phyloP scores from a whole-genome alignment of 495 filamentous ascomycete species.

The Penicilliopsis zonata region DNA sequence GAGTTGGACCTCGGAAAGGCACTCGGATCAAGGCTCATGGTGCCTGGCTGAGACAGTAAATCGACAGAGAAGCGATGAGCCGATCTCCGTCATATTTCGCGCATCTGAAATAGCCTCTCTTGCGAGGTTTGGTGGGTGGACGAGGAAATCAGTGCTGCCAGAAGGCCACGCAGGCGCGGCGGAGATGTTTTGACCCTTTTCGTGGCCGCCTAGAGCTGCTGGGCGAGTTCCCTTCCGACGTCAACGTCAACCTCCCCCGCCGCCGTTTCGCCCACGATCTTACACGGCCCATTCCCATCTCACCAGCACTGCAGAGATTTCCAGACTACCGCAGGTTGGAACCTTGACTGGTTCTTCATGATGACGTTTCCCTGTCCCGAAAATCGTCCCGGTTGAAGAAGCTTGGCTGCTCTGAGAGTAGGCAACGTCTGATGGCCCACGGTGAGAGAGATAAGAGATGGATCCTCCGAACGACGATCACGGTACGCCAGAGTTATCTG shows the following conservation, averaged over 20 bases:
- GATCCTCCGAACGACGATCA: no score
- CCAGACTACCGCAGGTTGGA: no score
- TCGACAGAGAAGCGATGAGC: constrained; percentile 9
- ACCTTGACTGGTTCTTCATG: no score
- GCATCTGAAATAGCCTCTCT: constrained; percentile 10
- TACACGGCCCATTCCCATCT: no score
- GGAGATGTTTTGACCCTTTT: constrained; percentile 4
- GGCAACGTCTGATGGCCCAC: no score
- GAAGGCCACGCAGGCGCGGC: constrained; percentile 19
- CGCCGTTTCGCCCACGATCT: no score
- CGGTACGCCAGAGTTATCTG: no score
- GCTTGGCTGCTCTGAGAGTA: not conserved
- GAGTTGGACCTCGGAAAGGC: constrained; percentile 55
- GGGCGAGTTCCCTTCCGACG: no score
- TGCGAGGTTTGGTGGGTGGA: constrained; percentile 5
- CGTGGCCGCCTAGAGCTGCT: constrained; percentile 1
- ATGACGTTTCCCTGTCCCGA: no score
- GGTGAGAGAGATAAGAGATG: no score
- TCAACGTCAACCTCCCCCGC: no score
- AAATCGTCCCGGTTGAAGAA: not conserved
- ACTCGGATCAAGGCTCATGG: constrained; percentile 62
- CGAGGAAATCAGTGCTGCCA: constrained; percentile 5
- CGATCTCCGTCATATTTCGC: constrained; percentile 28
- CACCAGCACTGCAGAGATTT: no score
- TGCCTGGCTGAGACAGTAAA: constrained; percentile 22